phyloP scores from a whole-genome alignment of 768 basidiomycete species.

The Suillus decipiens region DNA sequence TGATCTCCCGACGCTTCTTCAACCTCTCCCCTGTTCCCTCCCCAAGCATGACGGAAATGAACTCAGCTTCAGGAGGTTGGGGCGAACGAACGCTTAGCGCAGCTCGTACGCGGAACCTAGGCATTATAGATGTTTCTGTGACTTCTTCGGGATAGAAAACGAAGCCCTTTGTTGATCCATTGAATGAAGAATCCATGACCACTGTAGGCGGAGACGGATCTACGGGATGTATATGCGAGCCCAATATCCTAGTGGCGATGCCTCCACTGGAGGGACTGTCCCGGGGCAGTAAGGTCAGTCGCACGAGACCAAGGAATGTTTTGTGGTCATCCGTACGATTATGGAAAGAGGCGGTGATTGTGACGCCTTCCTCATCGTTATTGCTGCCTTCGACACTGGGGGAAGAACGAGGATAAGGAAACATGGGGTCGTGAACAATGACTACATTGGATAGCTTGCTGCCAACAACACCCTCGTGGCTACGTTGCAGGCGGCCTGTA shows the following conservation, averaged over 20 bases:
- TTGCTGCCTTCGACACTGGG: background rate
- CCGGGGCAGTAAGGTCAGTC: conserved; percentile 3
- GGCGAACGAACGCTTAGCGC: conserved; percentile 6
- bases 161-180: conserved; percentile 5
- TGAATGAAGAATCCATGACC: conserved; percentile 7
- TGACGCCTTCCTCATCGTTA: conserved; percentile 2
- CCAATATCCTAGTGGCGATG: conserved; percentile 5
- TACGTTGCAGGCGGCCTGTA: background rate
- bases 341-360: conserved; percentile 6
- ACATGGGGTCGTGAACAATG: conserved; percentile 7
- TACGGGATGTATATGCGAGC: background rate
- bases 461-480: conserved; percentile 8
- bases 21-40: conserved; percentile 4
- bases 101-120: conserved; percentile 5
- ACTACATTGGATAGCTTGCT: conserved; percentile 6
- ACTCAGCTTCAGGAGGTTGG: conserved; percentile 8
- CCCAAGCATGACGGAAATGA: conserved; percentile 5
- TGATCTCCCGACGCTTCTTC: conserved; percentile 9
- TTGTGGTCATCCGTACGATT: conserved; percentile 8
- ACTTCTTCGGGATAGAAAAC: conserved; percentile 9
- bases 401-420: conserved; percentile 3
- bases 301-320: conserved; percentile 9
- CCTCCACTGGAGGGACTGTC: conserved; percentile 2
- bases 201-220: conserved; percentile 7
- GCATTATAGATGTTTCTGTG: conserved; percentile 5